Evolutionary conservation across 305 asterid species (phyloP).

Genomic region (Fraxinus angustifolia): DNA sequence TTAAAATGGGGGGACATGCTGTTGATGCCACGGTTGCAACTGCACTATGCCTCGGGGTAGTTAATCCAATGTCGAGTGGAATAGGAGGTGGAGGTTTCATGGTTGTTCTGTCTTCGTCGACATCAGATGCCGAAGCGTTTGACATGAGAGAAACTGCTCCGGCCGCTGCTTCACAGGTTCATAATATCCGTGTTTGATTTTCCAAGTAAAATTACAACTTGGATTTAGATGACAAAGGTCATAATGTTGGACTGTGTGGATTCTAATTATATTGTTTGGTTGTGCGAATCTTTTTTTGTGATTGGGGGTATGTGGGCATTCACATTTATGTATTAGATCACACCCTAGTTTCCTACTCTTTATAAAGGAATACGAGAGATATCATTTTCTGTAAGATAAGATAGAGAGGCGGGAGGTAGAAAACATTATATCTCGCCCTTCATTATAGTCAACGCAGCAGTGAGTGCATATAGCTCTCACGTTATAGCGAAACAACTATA

Average conservation of each 20-base stretch:
- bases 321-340: not conserved
- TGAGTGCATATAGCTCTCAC: not conserved
- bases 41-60: slow-evolving; percentile 83
- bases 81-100: slow-evolving; percentile 90
- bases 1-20: slow-evolving; percentile 77
- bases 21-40: slow-evolving; percentile 90
- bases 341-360: not conserved
- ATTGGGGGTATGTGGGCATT: not conserved
- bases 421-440: not conserved
- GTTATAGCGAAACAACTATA: not conserved
- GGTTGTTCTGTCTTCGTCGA: slow-evolving; percentile 64
- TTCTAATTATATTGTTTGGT: not conserved
- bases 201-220: not conserved
- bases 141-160: slow-evolving; percentile 97
- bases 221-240: not conserved
- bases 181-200: not conserved
- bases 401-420: not conserved
- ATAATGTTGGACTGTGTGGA: not conserved
- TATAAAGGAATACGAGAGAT: not conserved
- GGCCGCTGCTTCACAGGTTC: slow-evolving; percentile 74
- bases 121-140: slow-evolving; percentile 46
- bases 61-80: slow-evolving; percentile 68
- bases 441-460: not conserved
- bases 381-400: not conserved
- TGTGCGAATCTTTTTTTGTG: not conserved